Conservation (phyloP, 2,329 filamentous ascomycete genomes). For the Aspergillus pseudoglaucus region DNA sequence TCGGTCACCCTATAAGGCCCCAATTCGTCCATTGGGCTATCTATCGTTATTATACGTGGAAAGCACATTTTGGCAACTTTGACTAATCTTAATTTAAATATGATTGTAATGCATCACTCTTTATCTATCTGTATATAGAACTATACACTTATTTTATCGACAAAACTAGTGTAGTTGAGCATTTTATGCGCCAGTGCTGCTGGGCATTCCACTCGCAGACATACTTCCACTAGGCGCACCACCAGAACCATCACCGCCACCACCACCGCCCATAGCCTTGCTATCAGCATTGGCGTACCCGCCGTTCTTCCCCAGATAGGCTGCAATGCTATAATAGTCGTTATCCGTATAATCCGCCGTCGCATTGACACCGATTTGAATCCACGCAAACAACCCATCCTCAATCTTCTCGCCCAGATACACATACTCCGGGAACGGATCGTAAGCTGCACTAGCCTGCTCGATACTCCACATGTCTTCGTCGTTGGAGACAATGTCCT, state of each 20-base stretch:
- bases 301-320: constrained; percentile 16
- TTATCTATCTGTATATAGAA: too few species aligned
- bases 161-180: too few species aligned
- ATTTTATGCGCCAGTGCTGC: background rate
- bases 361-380: constrained; percentile 42
- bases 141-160: too few species aligned
- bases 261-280: constrained; percentile 8
- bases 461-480: constrained; percentile 38
- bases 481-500: constrained; percentile 34
- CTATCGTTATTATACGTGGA: too few species aligned
- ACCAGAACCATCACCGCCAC: background rate
- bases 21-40: too few species aligned
- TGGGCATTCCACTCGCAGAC: background rate
- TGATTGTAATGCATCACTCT: too few species aligned
- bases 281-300: constrained; percentile 16
- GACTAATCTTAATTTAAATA: too few species aligned
- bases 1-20: too few species aligned
- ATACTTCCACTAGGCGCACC: background rate
- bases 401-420: constrained; percentile 45
- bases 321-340: constrained; percentile 18
- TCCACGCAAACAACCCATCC: constrained; percentile 46
- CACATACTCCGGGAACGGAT: constrained; percentile 50
- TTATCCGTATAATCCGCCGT: constrained; percentile 27
- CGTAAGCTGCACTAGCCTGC: constrained; percentile 40
- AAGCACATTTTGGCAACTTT: too few species aligned